phyloP scores from a whole-genome alignment of 2,329 filamentous ascomycete species.

The Calonectria crousiana region DNA sequence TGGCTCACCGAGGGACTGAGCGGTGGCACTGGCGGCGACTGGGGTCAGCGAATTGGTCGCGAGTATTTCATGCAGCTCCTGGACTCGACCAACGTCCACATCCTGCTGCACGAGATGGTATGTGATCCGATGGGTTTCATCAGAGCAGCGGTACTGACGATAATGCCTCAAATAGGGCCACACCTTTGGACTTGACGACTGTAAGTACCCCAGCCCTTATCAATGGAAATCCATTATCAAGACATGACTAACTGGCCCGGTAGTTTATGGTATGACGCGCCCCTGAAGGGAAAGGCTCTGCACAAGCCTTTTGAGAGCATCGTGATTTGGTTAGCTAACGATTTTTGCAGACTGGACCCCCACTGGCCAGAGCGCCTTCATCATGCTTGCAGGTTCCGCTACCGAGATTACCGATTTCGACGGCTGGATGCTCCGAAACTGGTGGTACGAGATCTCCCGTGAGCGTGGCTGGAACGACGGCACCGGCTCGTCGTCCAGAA shows the following conservation, averaged over 20 bases:
- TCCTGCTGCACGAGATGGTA: constrained; percentile 58
- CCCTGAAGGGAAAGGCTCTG: background rate
- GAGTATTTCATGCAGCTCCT: constrained; percentile 59
- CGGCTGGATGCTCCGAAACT: constrained; percentile 61
- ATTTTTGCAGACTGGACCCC: constrained; percentile 56
- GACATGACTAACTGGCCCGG: constrained; percentile 3
- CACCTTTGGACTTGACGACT: constrained; percentile 57
- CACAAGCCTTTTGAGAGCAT: background rate
- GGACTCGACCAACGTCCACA: constrained; percentile 54
- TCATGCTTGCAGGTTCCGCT: constrained; percentile 59
- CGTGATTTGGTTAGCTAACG: background rate
- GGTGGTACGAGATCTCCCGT: constrained; percentile 53
- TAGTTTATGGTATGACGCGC: constrained; percentile 32
- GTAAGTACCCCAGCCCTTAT: background rate
- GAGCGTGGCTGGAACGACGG: constrained; percentile 40
- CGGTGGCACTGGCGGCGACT: constrained; percentile 59
- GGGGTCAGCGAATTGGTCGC: constrained; percentile 57
- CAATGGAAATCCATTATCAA: no score
- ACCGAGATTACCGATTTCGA: constrained; percentile 59
- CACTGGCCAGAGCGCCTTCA: constrained; percentile 54
- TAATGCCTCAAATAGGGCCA: constrained; percentile 44
- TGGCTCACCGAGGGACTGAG: constrained; percentile 59
- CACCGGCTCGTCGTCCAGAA: background rate
- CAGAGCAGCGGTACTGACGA: background rate
- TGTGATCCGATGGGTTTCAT: background rate